Conservation (phyloP, 148 eudicot species). For the Pouteria glomerata region DNA sequence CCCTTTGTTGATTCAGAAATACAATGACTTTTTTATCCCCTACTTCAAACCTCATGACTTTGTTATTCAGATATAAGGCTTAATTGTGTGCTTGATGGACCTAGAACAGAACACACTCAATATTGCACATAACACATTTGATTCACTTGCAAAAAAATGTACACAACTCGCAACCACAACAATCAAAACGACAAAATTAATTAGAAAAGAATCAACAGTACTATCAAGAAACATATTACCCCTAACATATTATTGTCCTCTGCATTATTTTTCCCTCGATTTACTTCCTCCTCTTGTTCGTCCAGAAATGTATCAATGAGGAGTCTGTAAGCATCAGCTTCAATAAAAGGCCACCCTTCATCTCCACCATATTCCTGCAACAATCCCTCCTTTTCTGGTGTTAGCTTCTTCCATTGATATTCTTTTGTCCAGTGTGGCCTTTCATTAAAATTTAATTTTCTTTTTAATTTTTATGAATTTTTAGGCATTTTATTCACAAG, state of each 20-base stretch:
- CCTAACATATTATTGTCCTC: neutral
- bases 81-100: neutral
- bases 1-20: neutral
- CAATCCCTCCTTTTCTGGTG: neutral
- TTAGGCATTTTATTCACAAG: too few species aligned
- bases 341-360: conserved; percentile 23
- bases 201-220: neutral
- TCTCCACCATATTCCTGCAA: conserved; percentile 27
- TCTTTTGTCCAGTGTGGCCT: too few species aligned
- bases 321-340: conserved; percentile 12
- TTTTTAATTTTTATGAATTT: too few species aligned
- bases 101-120: conserved; percentile 4
- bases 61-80: neutral
- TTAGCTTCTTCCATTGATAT: too few species aligned
- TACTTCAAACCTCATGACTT: neutral
- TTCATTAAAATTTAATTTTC: neutral
- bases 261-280: neutral
- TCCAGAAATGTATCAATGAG: conserved; percentile 16
- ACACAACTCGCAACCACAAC: neutral
- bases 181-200: neutral
- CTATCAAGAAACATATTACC: neutral
- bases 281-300: neutral
- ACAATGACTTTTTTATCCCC: neutral
- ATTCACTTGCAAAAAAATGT: neutral
- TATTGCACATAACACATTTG: neutral